Evolutionary conservation across 257 asterid species (phyloP).

Genomic region (Fraxinus americana): DNA sequence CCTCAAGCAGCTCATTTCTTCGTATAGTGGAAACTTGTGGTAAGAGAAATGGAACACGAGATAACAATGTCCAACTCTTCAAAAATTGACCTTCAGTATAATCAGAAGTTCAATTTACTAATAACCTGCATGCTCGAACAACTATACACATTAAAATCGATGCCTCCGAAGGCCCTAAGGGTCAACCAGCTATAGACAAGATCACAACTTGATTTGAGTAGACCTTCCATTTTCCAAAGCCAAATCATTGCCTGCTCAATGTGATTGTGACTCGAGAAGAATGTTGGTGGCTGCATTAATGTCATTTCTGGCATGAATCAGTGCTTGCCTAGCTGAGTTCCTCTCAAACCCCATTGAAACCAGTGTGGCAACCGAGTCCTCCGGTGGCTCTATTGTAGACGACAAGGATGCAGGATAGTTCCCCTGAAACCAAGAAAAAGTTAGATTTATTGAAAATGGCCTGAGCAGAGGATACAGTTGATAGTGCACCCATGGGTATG

Average conservation of each 20-base stretch:
- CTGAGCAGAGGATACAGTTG: background rate
- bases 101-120: background rate
- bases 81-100: background rate
- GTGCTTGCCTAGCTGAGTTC: constrained; percentile 91
- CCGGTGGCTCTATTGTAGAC: constrained; percentile 62
- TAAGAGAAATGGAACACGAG: background rate
- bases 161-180: background rate
- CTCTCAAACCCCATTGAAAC: constrained; percentile 94
- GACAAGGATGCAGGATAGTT: constrained; percentile 50
- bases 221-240: constrained; percentile 11
- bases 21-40: background rate
- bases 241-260: constrained; percentile 24
- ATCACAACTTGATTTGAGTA: background rate
- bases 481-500: background rate
- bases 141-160: background rate
- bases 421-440: constrained; percentile 45
- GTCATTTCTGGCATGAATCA: constrained; percentile 81
- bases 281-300: constrained; percentile 84
- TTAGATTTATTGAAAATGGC: background rate
- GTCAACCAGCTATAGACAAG: background rate
- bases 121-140: background rate
- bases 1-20: no score
- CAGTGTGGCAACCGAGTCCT: constrained; percentile 72
- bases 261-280: constrained; percentile 81
- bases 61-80: background rate